Base-by-base conservation (phyloP, 2,329 filamentous ascomycete genomes). In the Xylariaceae sp. region DNA sequence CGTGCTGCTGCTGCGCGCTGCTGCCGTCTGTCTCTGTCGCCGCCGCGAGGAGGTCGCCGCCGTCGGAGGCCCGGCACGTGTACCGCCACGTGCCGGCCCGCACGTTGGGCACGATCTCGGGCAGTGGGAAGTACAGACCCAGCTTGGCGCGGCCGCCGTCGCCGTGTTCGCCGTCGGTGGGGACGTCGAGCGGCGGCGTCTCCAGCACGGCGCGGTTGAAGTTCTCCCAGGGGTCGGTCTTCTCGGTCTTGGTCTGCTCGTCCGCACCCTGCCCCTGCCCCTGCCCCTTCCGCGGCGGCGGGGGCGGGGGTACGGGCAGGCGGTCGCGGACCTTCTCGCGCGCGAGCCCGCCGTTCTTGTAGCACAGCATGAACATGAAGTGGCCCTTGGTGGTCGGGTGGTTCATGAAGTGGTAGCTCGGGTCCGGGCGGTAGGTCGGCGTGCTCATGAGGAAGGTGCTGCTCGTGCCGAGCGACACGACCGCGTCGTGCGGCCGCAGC, bases 351-450 rank as follows among this genome's bases (percentile, higher is more conserved):
- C 92, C 92, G 62, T 98, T 98, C 64, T 96, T 96, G 70, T 96
- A 98, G 71, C 92, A 98, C 22, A 98, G 77, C 92, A 98, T 98
- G 63, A 98, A 96, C 92, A 98, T 96, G 72, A 94, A 95, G 39
- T 95, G 75, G 1, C 84, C 87, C 0, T 80, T 67, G 1, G 87
- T 94, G 28, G 88, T 92, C 2, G 92, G 92, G 60, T 96, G 89
- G 66, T 95, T 94, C 75, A 96, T 93, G 70, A 96, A 94, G 66
- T 98, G 92, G 54, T 94, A 94, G 5, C 83, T 77, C 3, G 87
- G 84, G 53, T 95, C 82, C 2, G 92, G 87, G 57, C 81, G 81
- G 70, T 94, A 96, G 50, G 76, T 72, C n/a, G 86, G 80, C 4
- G 92, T 96, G 52, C 84, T 88, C 90, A 96, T 96, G 40, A 98